A percentile compares a stretch with the other conserved stretches of the same genome.
Conservation (phyloP, 108 stramenopile genomes). For the Nitzschia sp. region DNA sequence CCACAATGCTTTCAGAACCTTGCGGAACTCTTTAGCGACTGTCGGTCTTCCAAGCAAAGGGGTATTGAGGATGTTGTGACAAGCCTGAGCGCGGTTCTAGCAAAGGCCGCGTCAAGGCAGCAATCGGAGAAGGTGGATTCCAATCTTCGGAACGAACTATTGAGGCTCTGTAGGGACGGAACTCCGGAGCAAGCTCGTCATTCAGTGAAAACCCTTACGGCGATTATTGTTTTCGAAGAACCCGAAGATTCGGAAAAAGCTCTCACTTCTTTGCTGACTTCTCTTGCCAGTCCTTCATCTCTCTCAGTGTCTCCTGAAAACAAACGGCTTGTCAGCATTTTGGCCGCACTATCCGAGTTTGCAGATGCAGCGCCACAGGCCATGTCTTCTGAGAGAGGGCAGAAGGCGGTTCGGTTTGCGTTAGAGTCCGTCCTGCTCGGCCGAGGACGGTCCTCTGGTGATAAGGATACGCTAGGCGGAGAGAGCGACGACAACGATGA, state of each 20-base stretch:
- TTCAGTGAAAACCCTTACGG: constrained; percentile 67
- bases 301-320: background rate
- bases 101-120: constrained; percentile 43
- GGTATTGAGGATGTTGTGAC: constrained; percentile 60
- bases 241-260: constrained; percentile 18
- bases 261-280: constrained; percentile 44
- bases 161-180: constrained; percentile 44
- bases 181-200: constrained; percentile 82
- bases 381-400: constrained; percentile 53
- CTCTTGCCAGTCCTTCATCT: constrained; percentile 47
- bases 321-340: constrained; percentile 44
- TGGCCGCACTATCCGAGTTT: constrained; percentile 71
- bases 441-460: constrained; percentile 16
- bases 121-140: background rate
- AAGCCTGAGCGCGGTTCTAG: constrained; percentile 63
- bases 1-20: constrained; percentile 57
- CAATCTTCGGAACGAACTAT: background rate
- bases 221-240: constrained; percentile 43
- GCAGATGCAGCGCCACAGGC: constrained; percentile 65
- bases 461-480: constrained; percentile 34
- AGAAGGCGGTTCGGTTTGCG: constrained; percentile 62
- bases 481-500: constrained; percentile 35
- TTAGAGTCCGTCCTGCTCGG: constrained; percentile 64
- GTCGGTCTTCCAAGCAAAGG: constrained; percentile 35
- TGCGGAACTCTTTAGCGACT: constrained; percentile 57